Evolutionary conservation across 495 filamentous ascomycete species (phyloP), one percentile per base, ranked within the genome.

Genomic region (Penicillium lividum): DNA sequence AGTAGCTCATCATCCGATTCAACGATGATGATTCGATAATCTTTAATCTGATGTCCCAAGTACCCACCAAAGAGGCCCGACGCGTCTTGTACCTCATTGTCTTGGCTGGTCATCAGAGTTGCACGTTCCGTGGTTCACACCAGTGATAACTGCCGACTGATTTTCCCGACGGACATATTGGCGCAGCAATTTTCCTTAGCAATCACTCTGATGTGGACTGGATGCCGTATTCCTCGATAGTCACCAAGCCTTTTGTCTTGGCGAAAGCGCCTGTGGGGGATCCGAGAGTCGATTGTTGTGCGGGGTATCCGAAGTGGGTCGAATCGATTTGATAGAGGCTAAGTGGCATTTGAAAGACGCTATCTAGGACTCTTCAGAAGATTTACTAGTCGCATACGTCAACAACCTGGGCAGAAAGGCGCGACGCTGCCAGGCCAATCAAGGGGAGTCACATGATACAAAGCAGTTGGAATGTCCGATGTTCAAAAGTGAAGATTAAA

Each of bases 201-300:
- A 36, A 11, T 11, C 1, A 9, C 4, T 11, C 13, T 36, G 38
- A 13, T 40, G 38, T 40, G 3, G 13, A 4, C 4, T 16, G 15
- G n/a, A 16, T 40, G 38, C 3, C 13, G 38, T 5, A 4, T 40
- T 36, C 9, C 33, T 36, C 33, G 33, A 36, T 36, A 36, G 33
- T 36, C 4, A 7, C 15, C 38, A 40, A 40, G 38, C 38, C 38
- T n/a, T 40, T n/a, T 40, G n/a, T 13, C 55, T 57, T 51, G 47
- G 55, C 29, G 27, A 28, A 44, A n/a, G 25, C 18, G 27, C 36
- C 31, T 28, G 30, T 28, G n/a, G 53, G 47, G 55, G 47, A 43
- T 57, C 55, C 29, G 55, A 57, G 28, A 42, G 36, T 36, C 27
- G 38, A 36, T 33, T 13, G 3, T 16, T 40, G 13, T 47, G 29